Base-by-base conservation (phyloP, 805 yeast species). In the Candida mattraensis region DNA sequence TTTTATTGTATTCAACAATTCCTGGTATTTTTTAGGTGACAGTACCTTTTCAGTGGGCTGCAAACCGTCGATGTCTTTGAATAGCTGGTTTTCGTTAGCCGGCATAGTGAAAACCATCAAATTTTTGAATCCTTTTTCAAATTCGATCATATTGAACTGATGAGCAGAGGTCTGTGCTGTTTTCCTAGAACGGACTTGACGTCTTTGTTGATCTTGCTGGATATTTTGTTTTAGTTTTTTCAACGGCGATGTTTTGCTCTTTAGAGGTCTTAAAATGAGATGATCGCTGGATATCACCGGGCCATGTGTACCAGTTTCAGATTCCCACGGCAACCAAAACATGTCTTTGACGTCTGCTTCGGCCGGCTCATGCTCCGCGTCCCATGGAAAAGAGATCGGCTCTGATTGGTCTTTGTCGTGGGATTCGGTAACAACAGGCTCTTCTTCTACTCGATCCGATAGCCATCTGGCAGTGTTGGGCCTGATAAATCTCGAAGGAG, bases 71-170 rank as follows among this genome's bases (percentile, higher is more conserved):
- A 63, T 56, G 20, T 45, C 44, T 17, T 35, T 35, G 17, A 52
- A 37, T 19, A 61, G 28, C 19, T 54, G 56, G 9, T 51, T 53
- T 11, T 37, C 39, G 1, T 56, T 40, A 8, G 56, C 33, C 11
- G 42, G 48, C 13, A 50, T 38, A 37, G 53, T 45, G 42, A 60
- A 62, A 3, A 54, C 50, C 51, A 61, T 45, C 15, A 63, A 33
- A 27, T 46, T 53, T 32, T 55, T 49, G 18, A 53, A 39, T 28
- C 54, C 54, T 27, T 60, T 42, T 24, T 53, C 59, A 24, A 58
- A 50, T 35, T 58, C 64, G 9, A 57, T 31, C 30, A 42, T 31
- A 23, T 45, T 44, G 24, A 53, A 43, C 7, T 39, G 39, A 19
- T 39, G 38, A 11, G 30, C 24, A 15, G 36, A 22, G 27, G 12